Evolutionary conservation across 176 grass and related monocot genomes (phyloP).

Genomic region (Hsuehochloa calcarea): DNA sequence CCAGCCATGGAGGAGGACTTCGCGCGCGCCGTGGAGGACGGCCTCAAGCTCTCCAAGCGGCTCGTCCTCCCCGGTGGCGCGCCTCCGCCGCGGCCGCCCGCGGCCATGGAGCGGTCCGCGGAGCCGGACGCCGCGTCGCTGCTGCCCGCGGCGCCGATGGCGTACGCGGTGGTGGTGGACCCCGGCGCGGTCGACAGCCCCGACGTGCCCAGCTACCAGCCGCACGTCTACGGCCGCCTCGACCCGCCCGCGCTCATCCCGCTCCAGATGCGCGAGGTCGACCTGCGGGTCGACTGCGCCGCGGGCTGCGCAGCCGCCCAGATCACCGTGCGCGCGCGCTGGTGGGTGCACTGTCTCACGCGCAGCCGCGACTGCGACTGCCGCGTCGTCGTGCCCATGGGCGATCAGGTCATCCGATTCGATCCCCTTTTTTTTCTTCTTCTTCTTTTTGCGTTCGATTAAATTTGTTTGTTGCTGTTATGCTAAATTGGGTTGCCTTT

Average conservation of each 20-base stretch:
- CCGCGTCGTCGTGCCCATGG: constrained; percentile 77
- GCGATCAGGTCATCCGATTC: constrained; percentile 56
- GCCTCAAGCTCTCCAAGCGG: constrained; percentile 79
- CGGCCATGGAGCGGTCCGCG: constrained; percentile 57
- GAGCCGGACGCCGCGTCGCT: neutral
- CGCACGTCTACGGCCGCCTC: constrained; percentile 83
- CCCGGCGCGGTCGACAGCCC: constrained; percentile 88
- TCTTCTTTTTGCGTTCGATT: neutral
- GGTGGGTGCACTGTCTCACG: constrained; percentile 90
- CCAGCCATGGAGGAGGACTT: constrained; percentile 62
- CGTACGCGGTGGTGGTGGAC: constrained; percentile 74
- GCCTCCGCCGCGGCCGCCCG: constrained; percentile 35
- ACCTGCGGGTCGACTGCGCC: constrained; percentile 60
- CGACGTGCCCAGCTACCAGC: constrained; percentile 97
- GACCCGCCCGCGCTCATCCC: constrained; percentile 92
- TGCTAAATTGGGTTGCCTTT: neutral
- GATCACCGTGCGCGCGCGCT: constrained; percentile 61
- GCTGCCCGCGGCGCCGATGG: constrained; percentile 68
- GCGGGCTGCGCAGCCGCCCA: constrained; percentile 37
- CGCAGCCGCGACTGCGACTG: constrained; percentile 68
- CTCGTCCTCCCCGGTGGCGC: constrained; percentile 44
- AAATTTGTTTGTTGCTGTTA: neutral
- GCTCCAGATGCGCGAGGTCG: constrained; percentile 81
- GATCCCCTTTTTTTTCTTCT: neutral
- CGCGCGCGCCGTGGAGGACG: constrained; percentile 76